Evolutionary conservation across 2,329 filamentous ascomycete genomes (phyloP), one percentile per base, ranked within the genome.

Genomic region (Microsporum audouinii): DNA sequence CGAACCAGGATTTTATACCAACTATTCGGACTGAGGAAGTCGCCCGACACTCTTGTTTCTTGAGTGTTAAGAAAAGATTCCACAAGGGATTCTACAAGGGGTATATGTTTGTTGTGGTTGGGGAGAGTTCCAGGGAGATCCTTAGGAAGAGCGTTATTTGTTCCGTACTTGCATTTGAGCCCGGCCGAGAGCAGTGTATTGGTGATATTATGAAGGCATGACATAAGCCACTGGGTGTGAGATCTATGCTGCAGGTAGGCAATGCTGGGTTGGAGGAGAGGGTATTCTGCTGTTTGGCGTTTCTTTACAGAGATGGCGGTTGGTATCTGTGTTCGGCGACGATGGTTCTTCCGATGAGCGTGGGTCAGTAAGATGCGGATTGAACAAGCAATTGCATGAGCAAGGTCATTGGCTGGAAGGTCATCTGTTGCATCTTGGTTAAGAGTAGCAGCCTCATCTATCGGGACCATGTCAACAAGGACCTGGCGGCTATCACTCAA

Each of bases 301-400:
- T 79, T 80, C 58, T 77, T 77, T 14, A 77, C 75, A 7, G 78
- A 76, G 62, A 85, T 69, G 4, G 85, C 81, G 5, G 78, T 75
- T 6, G 86, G 85, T 1, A 84, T 78, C 34, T 85, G 82, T 1
- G 86, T 87, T 60, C 91, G 83, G 17, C 73, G 71, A 49, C 82
- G 82, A 63, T 89, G 82, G 65, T 87, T 91, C 69, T 88, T 83
- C 7, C 87, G 84, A 71, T 97, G 92, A 1, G 88, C 85, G 65
- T 91, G 86, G 57, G 82, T 83, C 5, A 97, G 83, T 1, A 96
- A 79, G 27, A 96, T 80, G 45, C 89, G 85, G 2, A 96, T 79
- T 0, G 84, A 80, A 57, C 88, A 77, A 1, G 83, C 81, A 33
- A 90, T 78, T 5, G 81, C 79, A 69, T 91, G 81, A 1, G 90